Evolutionary conservation across 2,329 filamentous ascomycete species (phyloP), one percentile per base, ranked within the genome.

Genomic region (Ophiostoma triangulosporum): DNA sequence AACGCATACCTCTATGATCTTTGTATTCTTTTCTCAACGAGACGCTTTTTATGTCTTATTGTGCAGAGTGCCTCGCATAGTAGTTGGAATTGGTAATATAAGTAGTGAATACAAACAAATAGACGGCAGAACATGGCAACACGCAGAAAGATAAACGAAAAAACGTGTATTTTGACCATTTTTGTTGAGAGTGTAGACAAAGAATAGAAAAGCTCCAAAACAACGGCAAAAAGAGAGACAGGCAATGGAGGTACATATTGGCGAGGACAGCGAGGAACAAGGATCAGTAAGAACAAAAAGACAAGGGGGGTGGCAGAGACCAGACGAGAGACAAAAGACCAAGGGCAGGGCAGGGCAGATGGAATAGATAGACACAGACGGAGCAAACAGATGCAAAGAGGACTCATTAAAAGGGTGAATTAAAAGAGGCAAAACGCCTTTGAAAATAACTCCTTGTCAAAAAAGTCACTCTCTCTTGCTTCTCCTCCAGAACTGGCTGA

Each of bases 391-490:
- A 45, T 5, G 20, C n/a, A 14, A 27, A 26, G 15, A 46, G 40
- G 33, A 57, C 60, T 56, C 29, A 38, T 22, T 46, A 43, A 49
- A 43, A 52, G 31, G 26, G 27, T 20, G 50, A 22, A 48, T 33
- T 52, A 15, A 56, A 56, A 54, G 54, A 60, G 62, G 59, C 57
- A 58, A 58, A 62, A 55, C 60, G 61, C 61, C 43, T 46, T 46
- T 27, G 22, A 46, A 45, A 46, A 46, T 17, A 46, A 46, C 43
- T 46, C 43, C 43, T 46, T 56, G 51, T 52, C 48, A 52, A 49
- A 57, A 56, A 54, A 50, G 52, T 36, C 48, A 53, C 14, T 48
- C 48, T 50, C 33, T 50, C 33, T 32, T 35, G 29, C 31, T 29
- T 48, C 26, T 50, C 48, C 26, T 46, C 43, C 43, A 15, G 35